Percentiles rank a stretch among this genome's conserved stretches.
These are phyloP conservation scores for Canna indica DNA, from an alignment of 176 grass and related monocot genomes.

Conservation along the genomic window DNA sequence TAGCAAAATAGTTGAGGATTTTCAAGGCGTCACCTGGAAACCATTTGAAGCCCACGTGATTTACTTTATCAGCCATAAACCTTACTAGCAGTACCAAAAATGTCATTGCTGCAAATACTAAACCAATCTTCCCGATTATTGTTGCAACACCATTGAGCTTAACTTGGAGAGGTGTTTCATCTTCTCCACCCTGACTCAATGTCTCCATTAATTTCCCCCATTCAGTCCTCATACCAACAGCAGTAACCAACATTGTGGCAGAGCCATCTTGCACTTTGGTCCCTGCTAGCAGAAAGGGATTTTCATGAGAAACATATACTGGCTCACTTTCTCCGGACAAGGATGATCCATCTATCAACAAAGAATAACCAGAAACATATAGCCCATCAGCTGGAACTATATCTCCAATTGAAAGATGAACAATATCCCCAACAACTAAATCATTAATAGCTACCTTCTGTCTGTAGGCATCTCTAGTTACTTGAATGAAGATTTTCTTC, in stretches of 20 bases:
- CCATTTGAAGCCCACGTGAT: slow-evolving; percentile 63
- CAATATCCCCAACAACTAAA: slow-evolving; percentile 81
- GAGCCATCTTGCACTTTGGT: slow-evolving; percentile 93
- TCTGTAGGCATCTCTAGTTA: slow-evolving; percentile 63
- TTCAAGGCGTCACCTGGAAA: slow-evolving; percentile 63
- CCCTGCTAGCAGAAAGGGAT: slow-evolving; percentile 85
- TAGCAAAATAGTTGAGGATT: slow-evolving; percentile 86
- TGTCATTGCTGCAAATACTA: slow-evolving; percentile 65
- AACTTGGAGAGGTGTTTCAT: slow-evolving; percentile 94
- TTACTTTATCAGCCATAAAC: slow-evolving; percentile 50
- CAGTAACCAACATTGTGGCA: slow-evolving; percentile 75
- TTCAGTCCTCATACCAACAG: slow-evolving; percentile 91
- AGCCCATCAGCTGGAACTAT: slow-evolving; percentile 81
- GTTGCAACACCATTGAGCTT: slow-evolving; percentile 96
- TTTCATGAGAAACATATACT: slow-evolving; percentile 61
- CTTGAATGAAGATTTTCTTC: slow-evolving; percentile 90
- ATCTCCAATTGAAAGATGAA: slow-evolving; percentile 93
- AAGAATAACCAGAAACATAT: slow-evolving; percentile 68
- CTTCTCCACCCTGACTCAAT: slow-evolving; percentile 76
- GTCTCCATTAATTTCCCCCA: slow-evolving; percentile 98
- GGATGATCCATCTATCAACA: slow-evolving; percentile 87
- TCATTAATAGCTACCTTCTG: slow-evolving; percentile 85
- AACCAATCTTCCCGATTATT: slow-evolving; percentile 87
- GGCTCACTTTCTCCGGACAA: slow-evolving; percentile 85
- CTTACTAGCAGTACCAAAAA: slow-evolving; percentile 76